phyloP scores from a whole-genome alignment of 1,139 yeast genomes.

The Debaryomyces subglobosus region DNA sequence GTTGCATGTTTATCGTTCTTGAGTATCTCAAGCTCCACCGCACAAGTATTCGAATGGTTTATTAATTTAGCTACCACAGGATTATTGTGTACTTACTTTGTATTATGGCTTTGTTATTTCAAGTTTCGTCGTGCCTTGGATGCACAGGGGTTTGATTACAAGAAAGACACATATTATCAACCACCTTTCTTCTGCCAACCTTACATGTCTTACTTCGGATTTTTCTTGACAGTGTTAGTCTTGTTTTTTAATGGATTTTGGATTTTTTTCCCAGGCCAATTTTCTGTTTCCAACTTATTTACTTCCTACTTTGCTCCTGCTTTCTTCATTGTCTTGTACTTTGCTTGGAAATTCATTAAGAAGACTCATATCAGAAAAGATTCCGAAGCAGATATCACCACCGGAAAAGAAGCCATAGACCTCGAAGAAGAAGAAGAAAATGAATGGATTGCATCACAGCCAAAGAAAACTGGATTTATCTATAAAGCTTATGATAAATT shows the following conservation, averaged over 20 bases:
- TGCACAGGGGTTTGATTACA: slow-evolving; percentile 34
- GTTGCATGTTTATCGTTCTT: slow-evolving; percentile 60
- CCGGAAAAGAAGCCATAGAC: slow-evolving; percentile 38
- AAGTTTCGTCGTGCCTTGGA: slow-evolving; percentile 36
- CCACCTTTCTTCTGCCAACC: slow-evolving; percentile 36
- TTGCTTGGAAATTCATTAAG: slow-evolving; percentile 40
- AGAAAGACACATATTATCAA: slow-evolving; percentile 26
- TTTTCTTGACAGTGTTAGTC: slow-evolving; percentile 27
- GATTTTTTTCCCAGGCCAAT: slow-evolving; percentile 45
- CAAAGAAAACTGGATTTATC: slow-evolving; percentile 22
- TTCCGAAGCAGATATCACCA: slow-evolving; percentile 38
- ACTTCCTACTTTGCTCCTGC: slow-evolving; percentile 47
- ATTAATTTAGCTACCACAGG: slow-evolving; percentile 71
- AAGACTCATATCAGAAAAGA: slow-evolving; percentile 36
- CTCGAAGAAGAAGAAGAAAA: slow-evolving; percentile 33
- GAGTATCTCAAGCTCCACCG: slow-evolving; percentile 57
- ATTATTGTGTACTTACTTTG: slow-evolving; percentile 53
- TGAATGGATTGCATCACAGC: slow-evolving; percentile 20
- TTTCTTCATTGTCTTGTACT: slow-evolving; percentile 26
- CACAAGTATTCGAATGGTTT: slow-evolving; percentile 62
- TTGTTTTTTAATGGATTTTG: slow-evolving; percentile 45
- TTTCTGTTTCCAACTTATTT: slow-evolving; percentile 38
- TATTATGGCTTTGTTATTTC: slow-evolving; percentile 52
- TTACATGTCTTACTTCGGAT: slow-evolving; percentile 37
- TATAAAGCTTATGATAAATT: slow-evolving; percentile 17